Percentiles rank a stretch among this genome's conserved stretches.
phyloP scores from a whole-genome alignment of 306 rosid species.

The Potentilla sterilis region DNA sequence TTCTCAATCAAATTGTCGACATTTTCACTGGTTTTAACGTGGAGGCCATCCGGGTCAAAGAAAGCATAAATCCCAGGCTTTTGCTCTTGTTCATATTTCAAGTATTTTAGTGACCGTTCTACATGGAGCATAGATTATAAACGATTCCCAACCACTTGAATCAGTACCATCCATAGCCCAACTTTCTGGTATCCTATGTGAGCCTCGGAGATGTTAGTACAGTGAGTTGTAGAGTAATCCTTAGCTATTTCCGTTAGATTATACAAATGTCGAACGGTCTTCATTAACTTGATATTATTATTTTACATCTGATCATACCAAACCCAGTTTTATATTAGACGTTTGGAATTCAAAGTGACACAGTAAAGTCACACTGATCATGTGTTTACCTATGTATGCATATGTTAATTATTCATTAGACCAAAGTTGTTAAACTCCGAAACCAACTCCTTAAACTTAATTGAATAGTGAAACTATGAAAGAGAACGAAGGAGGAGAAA shows the following conservation, averaged over 20 bases:
- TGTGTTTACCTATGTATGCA: neutral
- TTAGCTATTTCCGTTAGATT: too few relatives aligned
- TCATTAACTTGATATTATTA: too few relatives aligned
- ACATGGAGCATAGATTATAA: neutral
- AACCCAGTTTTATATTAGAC: neutral
- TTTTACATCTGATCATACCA: too few relatives aligned
- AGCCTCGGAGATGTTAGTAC: too few relatives aligned
- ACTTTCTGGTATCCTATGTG: neutral
- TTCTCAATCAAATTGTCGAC: neutral
- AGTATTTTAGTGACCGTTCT: constrained; percentile 3
- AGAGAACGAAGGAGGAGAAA: too few relatives aligned
- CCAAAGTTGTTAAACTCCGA: neutral
- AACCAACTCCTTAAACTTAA: neutral
- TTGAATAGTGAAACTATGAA: neutral
- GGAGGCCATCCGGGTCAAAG: constrained; percentile 1
- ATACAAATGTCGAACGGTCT: too few relatives aligned
- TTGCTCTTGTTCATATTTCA: neutral
- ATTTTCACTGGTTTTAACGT: neutral
- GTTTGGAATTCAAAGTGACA: neutral
- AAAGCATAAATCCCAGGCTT: neutral
- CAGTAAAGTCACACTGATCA: neutral
- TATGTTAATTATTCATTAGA: neutral
- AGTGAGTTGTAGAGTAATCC: too few relatives aligned
- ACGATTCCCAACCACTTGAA: neutral
- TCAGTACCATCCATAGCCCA: neutral